Conservation (phyloP, 2,329 filamentous ascomycete genomes). For the Verticillium tricorpus region DNA sequence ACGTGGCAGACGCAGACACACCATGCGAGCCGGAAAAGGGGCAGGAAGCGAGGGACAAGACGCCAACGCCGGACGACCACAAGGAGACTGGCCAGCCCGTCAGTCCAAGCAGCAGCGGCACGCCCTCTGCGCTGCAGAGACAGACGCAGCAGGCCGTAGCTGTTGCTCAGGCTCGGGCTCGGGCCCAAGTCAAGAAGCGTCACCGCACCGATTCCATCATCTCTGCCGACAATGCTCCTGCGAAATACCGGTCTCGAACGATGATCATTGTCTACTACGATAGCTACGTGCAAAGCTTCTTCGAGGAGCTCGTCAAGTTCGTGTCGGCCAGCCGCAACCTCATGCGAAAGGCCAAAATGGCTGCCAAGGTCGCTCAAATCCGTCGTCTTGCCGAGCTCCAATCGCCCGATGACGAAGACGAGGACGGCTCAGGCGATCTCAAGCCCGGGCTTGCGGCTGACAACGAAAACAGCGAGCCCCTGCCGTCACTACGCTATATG, state of each 20-base stretch:
- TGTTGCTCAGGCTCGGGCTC: constrained; percentile 39
- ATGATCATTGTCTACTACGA: constrained; percentile 93
- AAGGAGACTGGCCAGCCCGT: constrained; percentile 13
- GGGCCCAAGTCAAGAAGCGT: constrained; percentile 44
- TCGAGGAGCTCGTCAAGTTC: constrained; percentile 78
- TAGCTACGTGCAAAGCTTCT: constrained; percentile 75
- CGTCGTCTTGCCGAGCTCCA: constrained; percentile 56
- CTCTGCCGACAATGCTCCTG: constrained; percentile 40
- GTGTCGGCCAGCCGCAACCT: constrained; percentile 77
- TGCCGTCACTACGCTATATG: constrained; percentile 36
- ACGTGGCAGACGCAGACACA: constrained; percentile 21
- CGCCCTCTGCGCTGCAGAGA: constrained; percentile 29
- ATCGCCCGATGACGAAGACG: constrained; percentile 42
- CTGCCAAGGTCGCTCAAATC: constrained; percentile 66
- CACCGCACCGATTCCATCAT: constrained; percentile 47
- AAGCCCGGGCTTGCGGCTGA: constrained; percentile 8
- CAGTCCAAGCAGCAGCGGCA: constrained; percentile 26
- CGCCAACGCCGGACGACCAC: constrained; percentile 2
- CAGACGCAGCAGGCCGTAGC: constrained; percentile 41
- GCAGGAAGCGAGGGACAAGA: background rate
- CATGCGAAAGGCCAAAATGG: constrained; percentile 84
- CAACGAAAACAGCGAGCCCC: constrained; percentile 15
- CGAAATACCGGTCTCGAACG: constrained; percentile 63
- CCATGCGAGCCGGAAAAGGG: constrained; percentile 9
- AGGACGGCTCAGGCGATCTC: constrained; percentile 27